Percentiles rank a stretch among this genome's conserved stretches.
Evolutionary conservation across 2,329 filamentous ascomycete genomes (phyloP).

Genomic region (Aureobasidium leucospermi): DNA sequence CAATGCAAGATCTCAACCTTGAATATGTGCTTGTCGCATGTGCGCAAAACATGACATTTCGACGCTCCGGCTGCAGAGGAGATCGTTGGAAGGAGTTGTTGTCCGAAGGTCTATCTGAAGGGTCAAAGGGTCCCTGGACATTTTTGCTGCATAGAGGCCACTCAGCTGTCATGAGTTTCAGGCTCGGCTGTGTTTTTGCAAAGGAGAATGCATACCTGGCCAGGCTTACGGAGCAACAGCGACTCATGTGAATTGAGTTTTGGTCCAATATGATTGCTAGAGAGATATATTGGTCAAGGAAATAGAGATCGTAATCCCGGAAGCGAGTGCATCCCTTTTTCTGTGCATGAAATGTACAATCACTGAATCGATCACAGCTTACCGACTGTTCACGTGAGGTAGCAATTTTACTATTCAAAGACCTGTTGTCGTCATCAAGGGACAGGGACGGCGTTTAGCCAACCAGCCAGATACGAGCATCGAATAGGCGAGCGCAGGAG

Average conservation of each 20-base stretch:
- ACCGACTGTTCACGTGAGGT: neutral
- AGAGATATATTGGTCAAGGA: neutral
- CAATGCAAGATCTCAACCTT: neutral
- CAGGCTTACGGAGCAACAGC: neutral
- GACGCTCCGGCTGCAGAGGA: neutral
- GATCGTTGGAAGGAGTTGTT: neutral
- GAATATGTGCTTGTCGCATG: neutral
- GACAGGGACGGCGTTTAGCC: neutral
- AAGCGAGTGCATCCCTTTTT: neutral
- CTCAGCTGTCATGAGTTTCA: neutral
- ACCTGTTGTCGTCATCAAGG: neutral
- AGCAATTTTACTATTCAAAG: neutral
- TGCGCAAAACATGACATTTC: neutral
- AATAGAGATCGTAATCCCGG: neutral
- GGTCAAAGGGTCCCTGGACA: neutral
- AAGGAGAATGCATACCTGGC: neutral
- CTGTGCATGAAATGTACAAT: neutral
- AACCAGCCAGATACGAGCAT: neutral
- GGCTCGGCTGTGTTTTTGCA: neutral
- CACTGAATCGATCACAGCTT: neutral
- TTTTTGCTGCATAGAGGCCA: neutral
- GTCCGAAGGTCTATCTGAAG: neutral
- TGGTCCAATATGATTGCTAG: neutral
- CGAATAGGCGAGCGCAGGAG: neutral
- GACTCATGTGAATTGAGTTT: neutral